Base-by-base conservation (phyloP, 768 basidiomycete genomes). In the Macrocybe gigantea region DNA sequence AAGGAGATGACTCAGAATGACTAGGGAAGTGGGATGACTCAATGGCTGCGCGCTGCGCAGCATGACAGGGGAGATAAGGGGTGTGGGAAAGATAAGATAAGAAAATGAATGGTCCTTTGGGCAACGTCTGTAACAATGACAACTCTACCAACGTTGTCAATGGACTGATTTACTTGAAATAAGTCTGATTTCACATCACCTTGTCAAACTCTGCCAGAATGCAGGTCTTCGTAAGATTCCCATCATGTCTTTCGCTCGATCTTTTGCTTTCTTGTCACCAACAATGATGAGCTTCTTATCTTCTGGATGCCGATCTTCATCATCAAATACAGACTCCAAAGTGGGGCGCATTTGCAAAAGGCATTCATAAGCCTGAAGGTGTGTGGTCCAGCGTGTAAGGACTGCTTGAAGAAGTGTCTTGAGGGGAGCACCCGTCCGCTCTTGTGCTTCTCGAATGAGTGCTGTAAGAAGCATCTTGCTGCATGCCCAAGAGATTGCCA, bases 401-500 rank as follows among this genome's bases (percentile, higher is more conserved):
- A 68, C 62, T 7, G 66, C 63, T 5, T 51, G 53, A n/a, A 69
- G 53, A 7, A 69, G 51, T 9, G 61, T 33, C 4, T 59, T 38
- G 3, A 50, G 44, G 29, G n/a, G 12, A 5, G 14, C 22, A 32
- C 31, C 45, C 1, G 14, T 40, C 29, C 41, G 35, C 33, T 66
- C 46, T 3, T 47, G 33, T 67, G 51, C 22, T 12, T 41, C 13
- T 9, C 41, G 6, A 31, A 41, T 41, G 6, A 41, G 6, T 12
- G 22, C 32, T 6, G 32, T 9, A 12, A 41, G 41, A 11, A 41
- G 8, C 1, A 13, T 41, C 36, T 71, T 69, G 50, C 64, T 65
- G 2, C 53, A 35, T 4, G 72, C 45, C 69, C 70, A 73, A 29
- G 58, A 63, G 29, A 72, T 73, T 0, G 72, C 57, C 1, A 71